Evolutionary conservation across 176 grass and related monocot species (phyloP).

Genomic region (Aegilops sharonensis): DNA sequence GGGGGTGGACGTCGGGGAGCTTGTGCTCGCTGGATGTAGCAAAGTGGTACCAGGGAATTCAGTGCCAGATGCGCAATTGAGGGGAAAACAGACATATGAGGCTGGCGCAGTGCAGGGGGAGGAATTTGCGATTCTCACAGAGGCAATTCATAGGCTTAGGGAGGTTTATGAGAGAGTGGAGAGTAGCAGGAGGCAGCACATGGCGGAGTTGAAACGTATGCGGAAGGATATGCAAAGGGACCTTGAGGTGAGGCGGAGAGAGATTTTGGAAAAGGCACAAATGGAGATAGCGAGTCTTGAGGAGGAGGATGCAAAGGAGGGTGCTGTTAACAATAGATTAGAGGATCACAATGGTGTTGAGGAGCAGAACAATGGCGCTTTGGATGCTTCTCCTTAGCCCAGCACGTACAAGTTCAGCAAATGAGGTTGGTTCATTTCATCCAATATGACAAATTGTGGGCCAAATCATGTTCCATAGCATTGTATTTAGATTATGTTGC

Average conservation of each 20-base stretch:
- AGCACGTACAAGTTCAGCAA: constrained; percentile 41
- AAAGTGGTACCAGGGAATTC: constrained; percentile 15
- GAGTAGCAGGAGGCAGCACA: constrained; percentile 66
- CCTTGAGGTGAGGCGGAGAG: constrained; percentile 57
- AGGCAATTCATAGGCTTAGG: constrained; percentile 62
- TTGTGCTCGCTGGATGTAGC: constrained; percentile 34
- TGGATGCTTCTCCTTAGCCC: constrained; percentile 39
- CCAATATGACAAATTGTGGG: not conserved
- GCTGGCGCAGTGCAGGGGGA: not conserved
- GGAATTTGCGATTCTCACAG: constrained; percentile 41
- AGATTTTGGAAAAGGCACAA: constrained; percentile 76
- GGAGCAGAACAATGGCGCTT: constrained; percentile 22
- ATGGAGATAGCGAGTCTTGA: constrained; percentile 53
- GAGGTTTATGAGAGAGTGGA: constrained; percentile 74
- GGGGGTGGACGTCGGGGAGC: constrained; percentile 47
- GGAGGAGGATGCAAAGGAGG: constrained; percentile 31
- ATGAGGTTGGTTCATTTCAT: constrained; percentile 49
- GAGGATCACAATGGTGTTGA: constrained; percentile 23
- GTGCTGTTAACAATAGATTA: constrained; percentile 24
- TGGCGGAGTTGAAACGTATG: constrained; percentile 63
- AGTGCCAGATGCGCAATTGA: constrained; percentile 32
- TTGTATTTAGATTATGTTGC: constrained; percentile 9
- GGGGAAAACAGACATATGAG: not conserved
- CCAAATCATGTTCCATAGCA: not conserved
- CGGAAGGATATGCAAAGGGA: constrained; percentile 78